Conservation (phyloP, 495 filamentous ascomycete genomes). For the Jackrogersella minutella region DNA sequence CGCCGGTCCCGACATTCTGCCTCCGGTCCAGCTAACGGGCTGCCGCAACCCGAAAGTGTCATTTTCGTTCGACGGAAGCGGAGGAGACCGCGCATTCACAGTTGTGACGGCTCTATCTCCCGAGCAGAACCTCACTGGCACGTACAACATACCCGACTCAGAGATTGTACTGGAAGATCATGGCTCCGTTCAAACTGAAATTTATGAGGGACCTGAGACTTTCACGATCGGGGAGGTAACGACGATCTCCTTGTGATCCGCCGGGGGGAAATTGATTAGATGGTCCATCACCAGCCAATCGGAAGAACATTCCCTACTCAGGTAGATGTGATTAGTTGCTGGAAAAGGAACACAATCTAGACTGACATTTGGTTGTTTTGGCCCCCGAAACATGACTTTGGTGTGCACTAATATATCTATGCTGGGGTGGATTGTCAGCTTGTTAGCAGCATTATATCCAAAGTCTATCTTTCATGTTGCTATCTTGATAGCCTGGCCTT, state of each 20-base stretch:
- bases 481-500: neutral
- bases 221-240: neutral
- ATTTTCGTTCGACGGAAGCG: neutral
- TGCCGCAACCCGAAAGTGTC: neutral
- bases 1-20: neutral
- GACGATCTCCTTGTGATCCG: neutral
- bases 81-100: neutral
- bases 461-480: neutral
- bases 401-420: neutral
- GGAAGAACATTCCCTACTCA: neutral
- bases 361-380: neutral
- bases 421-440: neutral
- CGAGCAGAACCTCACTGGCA: slow-evolving; percentile 4
- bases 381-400: neutral
- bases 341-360: neutral
- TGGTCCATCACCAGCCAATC: slow-evolving; percentile 3
- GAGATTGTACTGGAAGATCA: slow-evolving; percentile 1
- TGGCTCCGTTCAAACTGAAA: neutral
- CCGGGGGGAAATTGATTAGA: neutral
- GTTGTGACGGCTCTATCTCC: neutral
- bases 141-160: neutral
- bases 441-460: neutral
- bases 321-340: neutral
- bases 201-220: neutral
- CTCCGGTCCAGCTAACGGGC: neutral